phyloP scores from a whole-genome alignment of 352 stramenopile species.

The Globisporangium middletonii region DNA sequence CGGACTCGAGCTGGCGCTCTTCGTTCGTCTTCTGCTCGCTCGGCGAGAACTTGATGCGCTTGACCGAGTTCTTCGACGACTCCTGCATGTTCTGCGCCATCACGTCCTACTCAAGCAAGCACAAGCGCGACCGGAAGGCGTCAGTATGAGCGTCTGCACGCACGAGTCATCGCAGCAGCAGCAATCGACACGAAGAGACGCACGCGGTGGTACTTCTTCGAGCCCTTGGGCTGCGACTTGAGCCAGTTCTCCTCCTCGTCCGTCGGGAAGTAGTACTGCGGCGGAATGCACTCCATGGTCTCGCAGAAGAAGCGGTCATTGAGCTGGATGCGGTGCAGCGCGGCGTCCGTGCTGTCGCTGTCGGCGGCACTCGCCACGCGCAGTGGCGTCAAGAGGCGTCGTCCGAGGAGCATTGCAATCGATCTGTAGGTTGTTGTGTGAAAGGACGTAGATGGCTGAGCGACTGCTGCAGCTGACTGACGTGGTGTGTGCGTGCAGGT shows the following conservation, averaged over 20 bases:
- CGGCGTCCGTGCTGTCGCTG: constrained; percentile 10
- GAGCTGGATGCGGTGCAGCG: constrained; percentile 20
- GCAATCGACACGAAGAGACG: constrained; percentile 2
- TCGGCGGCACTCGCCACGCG: not conserved
- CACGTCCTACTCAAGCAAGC: constrained; percentile 28
- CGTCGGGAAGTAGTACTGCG: constrained; percentile 73
- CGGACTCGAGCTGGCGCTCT: constrained; percentile 36
- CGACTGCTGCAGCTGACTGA: not conserved
- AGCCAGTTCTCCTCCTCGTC: constrained; percentile 74
- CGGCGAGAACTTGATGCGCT: constrained; percentile 71
- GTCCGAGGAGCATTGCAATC: constrained; percentile 39
- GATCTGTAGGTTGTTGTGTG: not conserved
- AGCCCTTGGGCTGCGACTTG: constrained; percentile 44
- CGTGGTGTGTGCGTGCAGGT: not conserved
- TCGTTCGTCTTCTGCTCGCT: constrained; percentile 61
- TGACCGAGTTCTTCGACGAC: constrained; percentile 55
- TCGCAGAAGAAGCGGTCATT: constrained; percentile 74
- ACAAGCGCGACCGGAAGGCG: not conserved
- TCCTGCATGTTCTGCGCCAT: constrained; percentile 44
- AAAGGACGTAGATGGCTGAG: not conserved
- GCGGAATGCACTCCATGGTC: constrained; percentile 68
- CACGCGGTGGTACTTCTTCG: constrained; percentile 76
- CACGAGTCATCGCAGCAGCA: not conserved
- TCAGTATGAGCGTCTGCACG: not conserved
- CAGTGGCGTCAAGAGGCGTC: constrained; percentile 37